Base-by-base conservation (phyloP, 495 filamentous ascomycete genomes). In the Trichoderma virens region DNA sequence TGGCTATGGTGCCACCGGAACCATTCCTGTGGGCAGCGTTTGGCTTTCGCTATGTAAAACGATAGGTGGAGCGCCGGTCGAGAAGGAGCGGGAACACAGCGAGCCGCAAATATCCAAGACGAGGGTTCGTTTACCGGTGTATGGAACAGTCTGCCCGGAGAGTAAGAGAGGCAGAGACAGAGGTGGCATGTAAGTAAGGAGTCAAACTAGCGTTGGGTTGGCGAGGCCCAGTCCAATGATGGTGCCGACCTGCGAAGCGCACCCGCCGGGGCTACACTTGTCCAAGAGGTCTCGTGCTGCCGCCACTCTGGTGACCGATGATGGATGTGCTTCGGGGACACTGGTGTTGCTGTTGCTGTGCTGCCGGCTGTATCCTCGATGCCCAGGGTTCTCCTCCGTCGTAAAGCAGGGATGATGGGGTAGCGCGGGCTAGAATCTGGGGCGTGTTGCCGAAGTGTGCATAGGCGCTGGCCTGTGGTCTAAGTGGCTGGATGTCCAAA, bases 221-320 rank as follows among this genome's bases (percentile, higher is more conserved):
- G 5, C 18, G 18, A 51, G 16, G 45, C 25, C 51, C 51, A 56
- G 51, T 56, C 51, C 51, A 27, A 56, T 27, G 51, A 30, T 16
- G 51, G 51, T 18, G 51, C 13, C 4, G 25, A 56, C 20, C 51
- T 56, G 51, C 51, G 51, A 27, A 18, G 11, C 11, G 23, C 51
- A 56, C 23, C 2, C 23, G 51, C 25, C 23, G 32, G 13, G 27
- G 13, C 20, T 30, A 56, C 14, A 56, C 51, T 30, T 16, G 51
- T 56, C 51, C 7, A 56, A 27, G 27, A 56, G 51, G 51, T 56
- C 51, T 56, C 51, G 51, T 56, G 51, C 51, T 56, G 51, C 51
- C 51, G 25, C 51, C 51, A 56, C 51, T 27, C 51, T 56, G 25
- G 51, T 56, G 25, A 27, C 51, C 51, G 51, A 30, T 31, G 51